Percentiles rank a stretch among this genome's conserved stretches.
These are phyloP conservation scores for Gnaphalium uliginosum DNA, from an alignment of 129 eudicot genomes.

Conservation along the genomic window DNA sequence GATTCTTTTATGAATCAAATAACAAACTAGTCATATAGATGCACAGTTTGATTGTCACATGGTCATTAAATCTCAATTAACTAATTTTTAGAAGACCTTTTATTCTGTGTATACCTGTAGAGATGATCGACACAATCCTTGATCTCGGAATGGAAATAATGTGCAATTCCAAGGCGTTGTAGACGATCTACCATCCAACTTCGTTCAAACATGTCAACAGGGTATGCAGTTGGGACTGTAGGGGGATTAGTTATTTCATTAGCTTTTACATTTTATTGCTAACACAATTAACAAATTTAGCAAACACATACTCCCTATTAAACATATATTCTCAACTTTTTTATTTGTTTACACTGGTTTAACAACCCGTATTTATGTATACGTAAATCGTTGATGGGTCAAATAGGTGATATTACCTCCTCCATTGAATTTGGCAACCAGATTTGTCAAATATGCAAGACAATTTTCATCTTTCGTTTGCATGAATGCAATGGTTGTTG, in stretches of 20 bases:
- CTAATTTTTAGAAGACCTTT: background rate
- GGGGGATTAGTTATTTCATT: background rate
- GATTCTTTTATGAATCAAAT: too few species aligned
- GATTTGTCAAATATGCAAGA: constrained; percentile 18
- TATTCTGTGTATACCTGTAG: background rate
- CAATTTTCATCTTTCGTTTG: constrained; percentile 26
- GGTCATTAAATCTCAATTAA: too few species aligned
- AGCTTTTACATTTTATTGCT: too few species aligned
- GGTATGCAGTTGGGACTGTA: constrained; percentile 19
- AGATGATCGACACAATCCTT: constrained; percentile 12
- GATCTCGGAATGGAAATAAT: constrained; percentile 9
- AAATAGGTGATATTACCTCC: constrained; percentile 14
- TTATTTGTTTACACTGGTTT: too few species aligned
- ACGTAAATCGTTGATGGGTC: background rate
- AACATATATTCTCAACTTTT: too few species aligned
- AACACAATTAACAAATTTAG: too few species aligned
- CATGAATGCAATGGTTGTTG: constrained; percentile 18
- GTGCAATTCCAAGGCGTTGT: constrained; percentile 26
- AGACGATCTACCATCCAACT: constrained; percentile 21
- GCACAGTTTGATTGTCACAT: too few species aligned
- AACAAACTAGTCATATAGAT: too few species aligned
- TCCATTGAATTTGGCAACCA: constrained; percentile 12
- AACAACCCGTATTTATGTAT: background rate
- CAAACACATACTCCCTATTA: too few species aligned
- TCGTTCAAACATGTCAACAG: constrained; percentile 13